Base-by-base conservation (phyloP, 1,284 basidiomycete species). In the Agaricales sp. region DNA sequence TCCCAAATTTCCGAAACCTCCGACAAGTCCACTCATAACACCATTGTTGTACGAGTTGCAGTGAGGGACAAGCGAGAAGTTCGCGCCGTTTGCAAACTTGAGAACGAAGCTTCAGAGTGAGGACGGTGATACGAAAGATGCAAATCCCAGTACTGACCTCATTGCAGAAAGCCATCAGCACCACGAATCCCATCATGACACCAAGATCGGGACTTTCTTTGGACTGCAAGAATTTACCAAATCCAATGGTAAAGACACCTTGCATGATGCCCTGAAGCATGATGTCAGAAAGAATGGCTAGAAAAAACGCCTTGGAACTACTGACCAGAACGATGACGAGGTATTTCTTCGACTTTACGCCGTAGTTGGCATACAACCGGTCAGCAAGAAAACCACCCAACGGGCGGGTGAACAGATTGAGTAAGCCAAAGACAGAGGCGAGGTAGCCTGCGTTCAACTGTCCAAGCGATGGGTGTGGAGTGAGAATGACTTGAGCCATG, bases 371-470 rank as follows among this genome's bases (percentile, higher is more conserved):
- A 62, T 79, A 81, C 4, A 74, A 55, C 4, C 68, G 41, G 55
- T 82, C 80, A 2, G 74, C 71, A 19, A 75, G 49, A 53, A 74
- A 71, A 14, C 80, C 80, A 37, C 79, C 74, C 1, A 73, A 53
- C 0, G 78, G 76, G 13, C 78, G 69, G 0, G 74, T 69, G 55
- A 76, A 63, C 43, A 80, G 48, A 56, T 82, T 81, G 47, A 79
- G 57, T 47, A 80, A 63, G 2, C 78, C 75, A 55, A 67, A 77
- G 30, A 67, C 23, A n/a, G 46, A 14, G 22, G n/a, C 3, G 11
- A 20, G 3, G 52, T 80, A 80, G 21, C 77, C 77, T 6, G 78
- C 76, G 46, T 68, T 67, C 16, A 70, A 69, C 55, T 75, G 72
- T 12, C 68, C 68, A 51, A 75, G 69, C 1, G 56, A 56, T 2